Percentiles rank a stretch among this genome's conserved stretches.
Evolutionary conservation across 495 filamentous ascomycete genomes (phyloP).

Genomic region (Aspergillus homomorphus): DNA sequence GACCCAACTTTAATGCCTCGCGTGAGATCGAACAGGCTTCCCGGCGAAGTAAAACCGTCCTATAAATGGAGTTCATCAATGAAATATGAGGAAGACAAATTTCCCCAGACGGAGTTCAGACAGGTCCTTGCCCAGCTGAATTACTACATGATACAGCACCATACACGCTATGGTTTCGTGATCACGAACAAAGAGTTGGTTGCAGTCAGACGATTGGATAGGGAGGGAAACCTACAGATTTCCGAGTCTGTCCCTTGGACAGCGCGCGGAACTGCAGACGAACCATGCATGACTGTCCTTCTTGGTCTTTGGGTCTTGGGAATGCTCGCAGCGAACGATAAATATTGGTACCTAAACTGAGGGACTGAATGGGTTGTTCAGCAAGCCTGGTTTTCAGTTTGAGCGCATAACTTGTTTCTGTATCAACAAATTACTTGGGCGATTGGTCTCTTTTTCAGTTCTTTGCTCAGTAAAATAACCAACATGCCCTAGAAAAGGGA

Average conservation of each 20-base stretch:
- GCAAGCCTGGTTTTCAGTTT: too few relatives aligned
- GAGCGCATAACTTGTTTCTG: too few relatives aligned
- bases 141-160: constrained; percentile 17
- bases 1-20: neutral
- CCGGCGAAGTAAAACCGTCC: constrained; percentile 16
- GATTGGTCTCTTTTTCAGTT: too few relatives aligned
- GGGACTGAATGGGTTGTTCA: too few relatives aligned
- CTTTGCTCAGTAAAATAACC: too few relatives aligned
- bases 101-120: neutral
- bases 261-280: constrained; percentile 2
- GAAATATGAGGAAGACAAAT: too few relatives aligned
- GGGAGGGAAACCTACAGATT: constrained; percentile 14
- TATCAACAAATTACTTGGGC: too few relatives aligned
- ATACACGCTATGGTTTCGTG: constrained; percentile 18
- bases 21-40: constrained; percentile 14
- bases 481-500: too few relatives aligned
- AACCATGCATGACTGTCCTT: constrained; percentile 14
- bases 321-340: constrained; percentile 21
- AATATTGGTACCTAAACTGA: constrained; percentile 2
- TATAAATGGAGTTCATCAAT: constrained; percentile 17
- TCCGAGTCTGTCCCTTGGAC: constrained; percentile 12
- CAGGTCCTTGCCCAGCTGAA: constrained; percentile 16
- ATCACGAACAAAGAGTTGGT: constrained; percentile 22
- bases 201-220: constrained; percentile 18
- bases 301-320: constrained; percentile 24